A percentile compares a stretch with the other conserved stretches of the same genome.
Conservation (phyloP, 2,329 filamentous ascomycete genomes). For the Ophiosphaerella korrae region DNA sequence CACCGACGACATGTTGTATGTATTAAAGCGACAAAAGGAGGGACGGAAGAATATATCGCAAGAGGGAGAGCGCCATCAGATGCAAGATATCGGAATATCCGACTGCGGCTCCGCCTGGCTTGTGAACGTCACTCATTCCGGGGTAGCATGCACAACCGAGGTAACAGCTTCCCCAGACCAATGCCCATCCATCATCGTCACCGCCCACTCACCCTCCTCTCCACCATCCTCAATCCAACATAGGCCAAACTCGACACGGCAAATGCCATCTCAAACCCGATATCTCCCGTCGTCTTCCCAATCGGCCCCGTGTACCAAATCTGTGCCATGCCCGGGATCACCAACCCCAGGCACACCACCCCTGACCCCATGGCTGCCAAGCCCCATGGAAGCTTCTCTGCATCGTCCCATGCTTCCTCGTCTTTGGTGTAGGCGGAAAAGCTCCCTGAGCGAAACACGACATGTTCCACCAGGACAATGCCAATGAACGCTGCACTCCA, state of each 20-base stretch:
- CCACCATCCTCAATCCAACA: constrained; percentile 49
- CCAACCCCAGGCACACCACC: constrained; percentile 51
- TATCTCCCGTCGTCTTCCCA: constrained; percentile 64
- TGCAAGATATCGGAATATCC: constrained; percentile 22
- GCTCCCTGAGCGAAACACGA: constrained; percentile 43
- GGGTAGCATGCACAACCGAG: constrained; percentile 35
- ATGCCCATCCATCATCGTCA: constrained; percentile 13
- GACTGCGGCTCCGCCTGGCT: constrained; percentile 25
- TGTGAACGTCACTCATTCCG: constrained; percentile 41
- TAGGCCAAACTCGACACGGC: constrained; percentile 54
- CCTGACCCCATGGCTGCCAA: constrained; percentile 48
- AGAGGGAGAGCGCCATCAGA: background rate
- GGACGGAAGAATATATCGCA: background rate
- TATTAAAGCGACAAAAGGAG: background rate
- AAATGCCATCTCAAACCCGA: constrained; percentile 70
- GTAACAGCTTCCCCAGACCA: constrained; percentile 29
- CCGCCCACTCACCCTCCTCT: constrained; percentile 37
- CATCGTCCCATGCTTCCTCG: constrained; percentile 48
- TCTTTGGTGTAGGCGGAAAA: constrained; percentile 45
- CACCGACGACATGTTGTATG: constrained; percentile 34
- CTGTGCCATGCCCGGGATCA: constrained; percentile 65
- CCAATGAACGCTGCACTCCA: constrained; percentile 44
- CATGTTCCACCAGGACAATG: constrained; percentile 44
- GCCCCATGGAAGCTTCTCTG: constrained; percentile 48
- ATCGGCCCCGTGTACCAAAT: constrained; percentile 67